Evolutionary conservation across 495 filamentous ascomycete genomes (phyloP), one percentile per base, ranked within the genome.

Genomic region (Daldinia decipiens): DNA sequence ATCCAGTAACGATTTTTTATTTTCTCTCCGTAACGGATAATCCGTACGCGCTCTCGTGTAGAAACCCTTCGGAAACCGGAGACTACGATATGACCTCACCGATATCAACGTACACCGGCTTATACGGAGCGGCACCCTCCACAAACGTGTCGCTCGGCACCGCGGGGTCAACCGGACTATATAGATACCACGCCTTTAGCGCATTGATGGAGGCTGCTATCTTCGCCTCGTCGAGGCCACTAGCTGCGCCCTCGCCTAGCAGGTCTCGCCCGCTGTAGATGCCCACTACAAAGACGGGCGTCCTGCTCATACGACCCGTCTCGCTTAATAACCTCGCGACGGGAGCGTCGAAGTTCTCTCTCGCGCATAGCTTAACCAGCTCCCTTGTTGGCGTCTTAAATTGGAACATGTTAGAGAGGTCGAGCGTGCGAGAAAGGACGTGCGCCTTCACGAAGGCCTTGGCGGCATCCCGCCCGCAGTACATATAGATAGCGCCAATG

Each of bases 131-230:
- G 63, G 84, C 85, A n/a, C 81, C 83, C 65, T 86, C 79, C 17
- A 65, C 68, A 71, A 96, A 90, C 79, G 89, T 92, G 51, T 93
- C 89, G 79, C 92, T 96, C 27, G 95, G 95, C 53, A 97, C 84
- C 40, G 86, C 84, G 13, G 89, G 87, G 21, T 82, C 79, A 53
- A 82, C 82, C 11, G 95, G 95, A 78, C 88, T 92, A 80, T 99
- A 99, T 62, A 98, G 83, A 80, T 98, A 99, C 96, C 96, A 99
- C 17, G 87, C 84, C 84, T 97, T 97, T 71, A 99, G 82, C 17
- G 95, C 88, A 57, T 90, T 87, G 52, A 95, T 91, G 43, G 93
- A 87, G 13, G 95, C 95, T 74, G 92, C 85, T 50, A 85, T 83
- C 70, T 92, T 88, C 59, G 92, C 95, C 78, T 92, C 88, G 62